Evolutionary conservation across 2,329 filamentous ascomycete species (phyloP), one percentile per base, ranked within the genome.

Genomic region (Hypoxylon sp.): DNA sequence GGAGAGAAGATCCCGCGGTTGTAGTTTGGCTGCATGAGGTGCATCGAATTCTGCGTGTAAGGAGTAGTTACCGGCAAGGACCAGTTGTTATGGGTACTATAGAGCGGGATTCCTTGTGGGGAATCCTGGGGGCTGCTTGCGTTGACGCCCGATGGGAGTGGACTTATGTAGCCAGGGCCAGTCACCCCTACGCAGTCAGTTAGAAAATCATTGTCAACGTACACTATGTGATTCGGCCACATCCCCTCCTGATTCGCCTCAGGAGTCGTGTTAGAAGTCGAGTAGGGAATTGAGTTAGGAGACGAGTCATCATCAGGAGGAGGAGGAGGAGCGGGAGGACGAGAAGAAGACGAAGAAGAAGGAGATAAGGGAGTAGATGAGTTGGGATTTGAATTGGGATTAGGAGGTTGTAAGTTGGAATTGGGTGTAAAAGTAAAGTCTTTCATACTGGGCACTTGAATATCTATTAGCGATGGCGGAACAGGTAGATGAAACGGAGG

Each of bases 61-160:
- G 82, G 80, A 49, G 76, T 67, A 65, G 80, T 78, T 28, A 82
- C 83, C 45, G 86, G 84, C 67, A 87, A 85, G 70, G 88, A 85
- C 86, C 91, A 94, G 72, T 81, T 83, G 51, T 82, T 83, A 67
- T 85, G 84, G 51, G 87, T 82, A 59, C 87, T 85, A 74, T 90
- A 91, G 43, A 87, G 85, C 49, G 78, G 75, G 52, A 83, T 75
- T 52, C 77, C 83, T 55, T 84, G 83, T 72, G 87, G 85, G n/a
- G 88, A 87, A 72, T 85, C 83, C 62, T 84, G 83, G 13, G 87
- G 87, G 76, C 86, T 87, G 75, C 82, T 84, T 69, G 84, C 89
- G 72, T 90, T 87, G 59, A 90, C 83, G 70, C 87, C 86, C 60
- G 89, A 87, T 28, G 89, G 86, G 72, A 84, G 85, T 67, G 84